Evolutionary conservation across 768 basidiomycete species (phyloP), one percentile per base, ranked within the genome.

Genomic region (Tephrocybe sp.): DNA sequence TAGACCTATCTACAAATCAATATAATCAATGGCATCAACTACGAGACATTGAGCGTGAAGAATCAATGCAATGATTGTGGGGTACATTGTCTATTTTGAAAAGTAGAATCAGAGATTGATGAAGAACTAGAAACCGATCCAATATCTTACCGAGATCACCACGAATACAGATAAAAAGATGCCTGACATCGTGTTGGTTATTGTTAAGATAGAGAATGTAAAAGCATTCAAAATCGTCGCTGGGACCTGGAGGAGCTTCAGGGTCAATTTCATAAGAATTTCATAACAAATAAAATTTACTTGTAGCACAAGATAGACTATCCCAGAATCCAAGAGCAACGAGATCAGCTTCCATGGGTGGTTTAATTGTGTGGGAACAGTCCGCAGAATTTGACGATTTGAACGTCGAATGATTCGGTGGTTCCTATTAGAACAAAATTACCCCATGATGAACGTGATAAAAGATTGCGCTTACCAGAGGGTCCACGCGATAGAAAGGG

Each of bases 61-160:
- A 4, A 50, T 4, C 5, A 35, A 30, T 4, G 27, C 18, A 2
- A 50, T 1, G 16, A 50, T 28, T 5, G 41, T 50, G 1, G 49
- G 41, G 24, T 50, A 50, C 49, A 50, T 50, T 22, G 49, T 42
- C 49, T 50, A 11, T n/a, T n/a, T n/a, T n/a, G n/a, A n/a, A n/a
- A 22, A 49, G 18, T 1, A 21, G 5, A n/a, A 15, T 19, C n/a
- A n/a, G n/a, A n/a, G n/a, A n/a, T n/a, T n/a, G n/a, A n/a, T n/a
- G n/a, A n/a, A n/a, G 9, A 0, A 12, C 16, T 1, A 36, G 19
- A 5, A n/a, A n/a, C n/a, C n/a, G n/a, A n/a, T n/a, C n/a, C n/a
- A 22, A 22, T 4, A 26, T 9, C 32, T 50, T n/a, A 44, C 49
- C 9, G 49, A 43, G 40, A 43, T 24, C 3, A 50, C 27, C 21